phyloP scores from a whole-genome alignment of 75 land plant species.

The Isoetes taiwanensis region DNA sequence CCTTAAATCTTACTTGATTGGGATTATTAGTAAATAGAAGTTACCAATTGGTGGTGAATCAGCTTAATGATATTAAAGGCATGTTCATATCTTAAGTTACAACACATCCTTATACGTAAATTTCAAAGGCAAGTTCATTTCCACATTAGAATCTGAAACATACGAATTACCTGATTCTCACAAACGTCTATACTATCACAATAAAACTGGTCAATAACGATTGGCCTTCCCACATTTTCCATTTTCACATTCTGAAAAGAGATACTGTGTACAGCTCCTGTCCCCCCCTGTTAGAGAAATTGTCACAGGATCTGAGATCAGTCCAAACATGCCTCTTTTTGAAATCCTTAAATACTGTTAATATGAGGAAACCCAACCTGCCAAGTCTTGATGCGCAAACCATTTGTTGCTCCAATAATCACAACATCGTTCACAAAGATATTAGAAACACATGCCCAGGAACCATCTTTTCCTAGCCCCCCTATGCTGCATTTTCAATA shows the following conservation, averaged over 20 bases:
- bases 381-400: neutral
- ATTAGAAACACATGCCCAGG: constrained; percentile 1
- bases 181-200: neutral
- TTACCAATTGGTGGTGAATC: too few relatives aligned
- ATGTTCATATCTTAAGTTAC: neutral
- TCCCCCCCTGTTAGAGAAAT: neutral
- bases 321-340: too few relatives aligned
- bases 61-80: neutral
- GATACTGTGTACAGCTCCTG: neutral
- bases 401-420: neutral
- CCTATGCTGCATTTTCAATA: constrained; percentile 3
- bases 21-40: too few relatives aligned
- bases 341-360: too few relatives aligned
- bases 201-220: constrained; percentile 5
- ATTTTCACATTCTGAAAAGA: constrained; percentile 2
- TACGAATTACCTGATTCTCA: neutral
- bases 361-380: neutral
- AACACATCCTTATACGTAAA: neutral
- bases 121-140: too few relatives aligned
- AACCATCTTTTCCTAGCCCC: neutral
- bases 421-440: neutral
- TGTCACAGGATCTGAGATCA: too few relatives aligned
- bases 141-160: too few relatives aligned
- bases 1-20: too few relatives aligned
- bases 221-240: neutral